A percentile compares a stretch with the other conserved stretches of the same genome.
These are phyloP conservation scores for Salinomyces thailandicus DNA, from an alignment of 2,329 filamentous ascomycete species.

Conservation along the genomic window DNA sequence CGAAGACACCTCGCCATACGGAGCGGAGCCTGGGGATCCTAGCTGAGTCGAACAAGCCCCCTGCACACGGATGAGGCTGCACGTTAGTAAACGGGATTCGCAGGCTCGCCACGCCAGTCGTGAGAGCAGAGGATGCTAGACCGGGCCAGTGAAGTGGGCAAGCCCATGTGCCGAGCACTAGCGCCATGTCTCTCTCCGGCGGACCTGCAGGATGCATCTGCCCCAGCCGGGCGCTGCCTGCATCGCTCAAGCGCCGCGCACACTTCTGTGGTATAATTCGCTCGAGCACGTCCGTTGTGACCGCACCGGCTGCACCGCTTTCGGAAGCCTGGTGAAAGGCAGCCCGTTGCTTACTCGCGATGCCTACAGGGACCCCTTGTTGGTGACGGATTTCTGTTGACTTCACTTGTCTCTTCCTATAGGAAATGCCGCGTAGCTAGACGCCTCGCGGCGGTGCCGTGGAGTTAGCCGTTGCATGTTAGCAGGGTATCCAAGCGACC, in stretches of 20 bases:
- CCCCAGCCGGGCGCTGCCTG: too few species aligned
- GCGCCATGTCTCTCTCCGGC: neutral
- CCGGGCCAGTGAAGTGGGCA: conserved; percentile 1
- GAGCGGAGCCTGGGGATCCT: neutral
- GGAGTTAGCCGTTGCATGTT: too few species aligned
- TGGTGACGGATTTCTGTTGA: neutral
- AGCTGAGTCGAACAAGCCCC: neutral
- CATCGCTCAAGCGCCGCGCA: neutral
- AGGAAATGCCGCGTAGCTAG: neutral
- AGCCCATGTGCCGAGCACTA: conserved; percentile 1
- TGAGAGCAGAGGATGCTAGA: neutral
- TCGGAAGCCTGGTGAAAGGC: neutral
- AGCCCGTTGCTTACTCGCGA: too few species aligned
- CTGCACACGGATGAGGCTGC: neutral
- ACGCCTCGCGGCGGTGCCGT: neutral
- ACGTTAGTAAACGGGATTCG: neutral
- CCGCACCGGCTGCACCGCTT: neutral
- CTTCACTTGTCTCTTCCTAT: neutral
- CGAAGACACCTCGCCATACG: neutral
- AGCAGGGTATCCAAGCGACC: too few species aligned
- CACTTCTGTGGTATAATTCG: neutral
- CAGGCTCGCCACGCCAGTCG: neutral
- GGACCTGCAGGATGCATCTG: neutral
- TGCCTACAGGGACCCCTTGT: neutral
- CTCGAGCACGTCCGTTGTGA: neutral